These are phyloP conservation scores for Arthrobotrys entomopaga DNA, from an alignment of 2,329 filamentous ascomycete genomes.

Conservation along the genomic window DNA sequence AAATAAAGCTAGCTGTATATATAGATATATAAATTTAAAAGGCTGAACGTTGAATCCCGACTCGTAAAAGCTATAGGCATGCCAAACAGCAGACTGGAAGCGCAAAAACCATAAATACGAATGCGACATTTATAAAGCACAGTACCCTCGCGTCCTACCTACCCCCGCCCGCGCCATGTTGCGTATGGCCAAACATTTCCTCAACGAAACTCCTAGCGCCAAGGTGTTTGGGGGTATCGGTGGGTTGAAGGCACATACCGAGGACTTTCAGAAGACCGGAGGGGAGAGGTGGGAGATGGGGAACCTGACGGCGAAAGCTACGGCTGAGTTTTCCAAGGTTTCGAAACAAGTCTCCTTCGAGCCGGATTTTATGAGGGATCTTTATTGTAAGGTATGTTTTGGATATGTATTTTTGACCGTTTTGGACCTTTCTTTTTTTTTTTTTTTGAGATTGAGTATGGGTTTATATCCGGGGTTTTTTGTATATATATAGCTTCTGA, in stretches of 20 bases:
- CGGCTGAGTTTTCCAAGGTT: conserved; percentile 67
- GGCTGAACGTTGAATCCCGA: conserved; percentile 28
- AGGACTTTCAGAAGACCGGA: conserved; percentile 63
- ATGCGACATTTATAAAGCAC: conserved; percentile 67
- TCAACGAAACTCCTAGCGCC: conserved; percentile 63
- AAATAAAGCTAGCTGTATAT: too few species aligned
- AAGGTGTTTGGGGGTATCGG: conserved; percentile 65
- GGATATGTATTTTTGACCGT: neutral
- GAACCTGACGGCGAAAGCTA: conserved; percentile 67
- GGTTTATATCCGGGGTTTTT: neutral
- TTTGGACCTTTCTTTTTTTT: too few species aligned
- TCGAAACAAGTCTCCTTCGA: conserved; percentile 61
- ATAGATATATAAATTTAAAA: neutral
- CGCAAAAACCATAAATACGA: conserved; percentile 69
- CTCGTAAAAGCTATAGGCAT: conserved; percentile 63
- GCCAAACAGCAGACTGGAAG: conserved; percentile 71
- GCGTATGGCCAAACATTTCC: conserved; percentile 64
- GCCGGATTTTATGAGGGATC: conserved; percentile 62
- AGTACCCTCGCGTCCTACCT: conserved; percentile 66
- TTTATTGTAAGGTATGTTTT: conserved; percentile 64
- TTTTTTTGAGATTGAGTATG: too few species aligned
- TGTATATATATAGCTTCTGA: conserved; percentile 64
- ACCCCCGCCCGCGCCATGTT: conserved; percentile 69
- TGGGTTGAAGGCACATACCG: conserved; percentile 57
- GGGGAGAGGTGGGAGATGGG: conserved; percentile 65